Base-by-base conservation (phyloP, 768 basidiomycete genomes). In the Panellus pusillus region DNA sequence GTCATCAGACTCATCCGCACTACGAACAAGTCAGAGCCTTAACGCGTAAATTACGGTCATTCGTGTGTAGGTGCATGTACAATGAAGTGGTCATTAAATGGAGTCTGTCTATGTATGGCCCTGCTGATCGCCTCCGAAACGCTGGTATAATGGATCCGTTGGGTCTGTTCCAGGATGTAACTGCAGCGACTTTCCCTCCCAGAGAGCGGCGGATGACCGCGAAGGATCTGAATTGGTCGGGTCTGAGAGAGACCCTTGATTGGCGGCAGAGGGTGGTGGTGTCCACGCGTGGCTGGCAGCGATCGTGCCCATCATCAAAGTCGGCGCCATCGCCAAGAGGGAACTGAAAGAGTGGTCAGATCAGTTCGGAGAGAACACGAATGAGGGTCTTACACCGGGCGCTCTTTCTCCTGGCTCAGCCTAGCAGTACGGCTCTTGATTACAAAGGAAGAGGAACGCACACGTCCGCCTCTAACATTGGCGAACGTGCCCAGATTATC, bases 401-500 rank as follows among this genome's bases (percentile, higher is more conserved):
- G 71, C 44, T 78, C 76, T 18, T 78, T 74, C 24, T 82, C 73
- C 37, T 82, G 68, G 43, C 72, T 79, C 20, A 79, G 67, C 50
- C 79, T 78, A n/a, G 81, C 79, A 6, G 77, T 77, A 38, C 92
- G 82, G 56, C 87, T 90, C 75, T 89, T 91, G 65, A 82, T 76
- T 37, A 95, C 91, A 62, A 94, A 89, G 4, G 87, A 88, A 2
- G 91, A 93, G 5, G 89, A 86, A 32, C 91, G 83, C 42, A 93
- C 70, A 53, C 95, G 87, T n/a, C 86, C 95, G 32, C 96, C 95
- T 48, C 94, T 89, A 44, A 96, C 74, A 50, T 86, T 84, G 2
- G 86, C 73, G 69, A 96, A 98, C 1, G 86, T 88, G 36, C 75
- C 73, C 47, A 99, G 81, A 66, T 97, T 93, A 69, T 98, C 93